Conservation (phyloP, 768 basidiomycete genomes). For the Collybia nuda region DNA sequence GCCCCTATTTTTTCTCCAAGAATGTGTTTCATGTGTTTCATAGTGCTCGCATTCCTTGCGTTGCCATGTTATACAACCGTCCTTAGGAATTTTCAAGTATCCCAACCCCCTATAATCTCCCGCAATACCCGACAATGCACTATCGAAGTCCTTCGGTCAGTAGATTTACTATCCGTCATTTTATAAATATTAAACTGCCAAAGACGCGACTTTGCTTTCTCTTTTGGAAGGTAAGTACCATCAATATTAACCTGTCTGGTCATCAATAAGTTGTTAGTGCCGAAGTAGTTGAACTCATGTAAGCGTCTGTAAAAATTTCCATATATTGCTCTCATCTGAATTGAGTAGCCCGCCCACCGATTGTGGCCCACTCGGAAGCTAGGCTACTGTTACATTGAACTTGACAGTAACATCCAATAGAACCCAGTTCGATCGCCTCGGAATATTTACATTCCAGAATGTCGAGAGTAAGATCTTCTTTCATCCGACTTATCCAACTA, state of each 20-base stretch:
- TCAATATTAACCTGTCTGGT: neutral
- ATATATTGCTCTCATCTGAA: neutral
- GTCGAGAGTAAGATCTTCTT: conserved; percentile 58
- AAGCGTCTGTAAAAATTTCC: conserved; percentile 14
- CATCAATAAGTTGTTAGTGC: conserved; percentile 35
- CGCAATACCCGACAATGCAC: conserved; percentile 61
- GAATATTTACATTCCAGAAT: conserved; percentile 73
- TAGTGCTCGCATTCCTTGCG: conserved; percentile 3
- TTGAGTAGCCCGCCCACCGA: conserved; percentile 61
- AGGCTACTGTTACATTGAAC: conserved; percentile 75
- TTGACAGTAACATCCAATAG: conserved; percentile 80
- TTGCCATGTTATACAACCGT: conserved; percentile 39
- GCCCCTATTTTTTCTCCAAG: conserved; percentile 9
- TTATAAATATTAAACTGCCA: neutral
- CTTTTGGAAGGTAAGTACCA: conserved; percentile 59
- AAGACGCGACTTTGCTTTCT: conserved; percentile 73
- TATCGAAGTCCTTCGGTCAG: conserved; percentile 60
- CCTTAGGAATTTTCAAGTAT: conserved; percentile 67
- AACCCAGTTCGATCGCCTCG: conserved; percentile 73
- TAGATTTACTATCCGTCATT: conserved; percentile 5
- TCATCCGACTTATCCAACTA: neutral
- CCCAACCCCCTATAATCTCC: conserved; percentile 73
- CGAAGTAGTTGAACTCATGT: conserved; percentile 65
- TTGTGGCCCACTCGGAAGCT: conserved; percentile 69
- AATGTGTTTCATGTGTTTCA: conserved; percentile 10